Evolutionary conservation across 2,329 filamentous ascomycete species (phyloP).

Genomic region (Epichloe sylvatica): DNA sequence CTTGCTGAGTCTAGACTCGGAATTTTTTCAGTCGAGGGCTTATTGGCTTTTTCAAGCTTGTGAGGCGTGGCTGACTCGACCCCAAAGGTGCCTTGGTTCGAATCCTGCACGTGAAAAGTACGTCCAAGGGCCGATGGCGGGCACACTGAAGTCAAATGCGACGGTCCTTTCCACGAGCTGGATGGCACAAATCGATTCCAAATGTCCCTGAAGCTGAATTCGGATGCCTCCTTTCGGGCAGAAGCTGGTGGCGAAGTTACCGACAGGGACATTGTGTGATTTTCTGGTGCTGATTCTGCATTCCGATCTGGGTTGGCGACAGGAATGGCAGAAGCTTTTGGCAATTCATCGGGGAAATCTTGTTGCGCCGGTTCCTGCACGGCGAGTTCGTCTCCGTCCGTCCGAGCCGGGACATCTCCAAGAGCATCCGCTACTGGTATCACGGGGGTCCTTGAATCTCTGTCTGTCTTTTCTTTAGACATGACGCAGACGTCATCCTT

Average conservation of each 20-base stretch:
- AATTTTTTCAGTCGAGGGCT: background rate
- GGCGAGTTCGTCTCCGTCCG: background rate
- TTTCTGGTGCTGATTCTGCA: background rate
- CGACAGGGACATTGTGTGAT: background rate
- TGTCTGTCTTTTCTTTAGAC: background rate
- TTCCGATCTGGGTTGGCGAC: background rate
- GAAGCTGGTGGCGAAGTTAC: background rate
- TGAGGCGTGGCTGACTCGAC: background rate
- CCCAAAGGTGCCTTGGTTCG: background rate
- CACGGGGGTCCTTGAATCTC: background rate
- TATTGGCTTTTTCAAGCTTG: background rate
- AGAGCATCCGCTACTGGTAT: background rate
- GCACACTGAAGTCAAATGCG: conserved; percentile 4
- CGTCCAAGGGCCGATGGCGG: background rate
- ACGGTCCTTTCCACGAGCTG: conserved; percentile 13
- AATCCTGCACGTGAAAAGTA: background rate
- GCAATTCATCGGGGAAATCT: too few species aligned
- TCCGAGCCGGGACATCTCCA: background rate
- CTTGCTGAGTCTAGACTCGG: background rate
- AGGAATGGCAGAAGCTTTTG: background rate
- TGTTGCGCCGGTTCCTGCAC: background rate
- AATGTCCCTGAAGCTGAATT: conserved; percentile 12
- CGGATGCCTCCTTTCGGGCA: conserved; percentile 2
- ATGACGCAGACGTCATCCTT: background rate
- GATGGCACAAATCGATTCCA: conserved; percentile 13